These are phyloP conservation scores for Xylaria bambusicola DNA, from an alignment of 495 filamentous ascomycete genomes.

Conservation along the genomic window DNA sequence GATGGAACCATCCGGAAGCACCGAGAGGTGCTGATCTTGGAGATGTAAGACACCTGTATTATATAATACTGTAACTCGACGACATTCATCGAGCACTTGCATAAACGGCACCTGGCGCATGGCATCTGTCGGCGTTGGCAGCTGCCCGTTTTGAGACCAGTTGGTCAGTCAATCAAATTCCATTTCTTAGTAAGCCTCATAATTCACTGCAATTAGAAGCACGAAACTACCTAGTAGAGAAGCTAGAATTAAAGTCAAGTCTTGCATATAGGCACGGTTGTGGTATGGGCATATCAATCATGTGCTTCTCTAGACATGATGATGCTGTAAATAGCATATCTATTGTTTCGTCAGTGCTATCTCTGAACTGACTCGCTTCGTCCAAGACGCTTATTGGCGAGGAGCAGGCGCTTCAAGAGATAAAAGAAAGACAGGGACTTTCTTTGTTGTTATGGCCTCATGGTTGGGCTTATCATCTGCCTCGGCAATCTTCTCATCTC, in stretches of 20 bases:
- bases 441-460: neutral
- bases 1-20: neutral
- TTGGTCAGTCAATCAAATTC: neutral
- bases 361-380: too few species aligned
- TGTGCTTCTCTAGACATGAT: too few species aligned
- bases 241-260: too few species aligned
- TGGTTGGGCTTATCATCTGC: neutral
- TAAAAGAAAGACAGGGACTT: constrained; percentile 29
- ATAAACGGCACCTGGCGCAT: constrained; percentile 10
- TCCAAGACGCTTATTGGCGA: neutral
- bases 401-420: constrained; percentile 30
- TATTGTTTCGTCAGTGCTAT: too few species aligned
- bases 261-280: too few species aligned
- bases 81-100: constrained; percentile 1
- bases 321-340: too few species aligned
- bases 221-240: too few species aligned
- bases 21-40: neutral
- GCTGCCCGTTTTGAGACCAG: constrained; percentile 10
- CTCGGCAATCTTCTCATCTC: neutral
- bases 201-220: too few species aligned
- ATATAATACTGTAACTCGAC: neutral
- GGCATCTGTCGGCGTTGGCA: constrained; percentile 6
- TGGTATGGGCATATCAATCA: too few species aligned
- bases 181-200: neutral
- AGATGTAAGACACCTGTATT: constrained; percentile 7